A percentile compares a stretch with the other conserved stretches of the same genome.
Conservation (phyloP, 129 eudicot species). For the Helianthus annuus region DNA sequence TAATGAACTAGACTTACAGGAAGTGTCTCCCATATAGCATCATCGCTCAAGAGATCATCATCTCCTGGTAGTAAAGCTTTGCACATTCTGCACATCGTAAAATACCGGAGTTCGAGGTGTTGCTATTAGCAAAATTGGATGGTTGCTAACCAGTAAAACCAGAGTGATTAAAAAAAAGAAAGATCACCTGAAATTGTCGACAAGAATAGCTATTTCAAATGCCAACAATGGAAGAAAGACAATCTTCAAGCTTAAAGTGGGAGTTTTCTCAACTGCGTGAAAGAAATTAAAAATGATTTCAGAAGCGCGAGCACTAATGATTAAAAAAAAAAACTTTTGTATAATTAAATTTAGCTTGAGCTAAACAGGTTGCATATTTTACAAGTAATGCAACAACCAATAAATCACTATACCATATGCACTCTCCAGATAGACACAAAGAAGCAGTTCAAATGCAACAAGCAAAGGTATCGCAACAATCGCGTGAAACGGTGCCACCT, state of each 20-base stretch:
- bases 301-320: conserved; percentile 1
- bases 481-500: conserved; percentile 94
- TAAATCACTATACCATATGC: conserved; percentile 53
- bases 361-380: background rate
- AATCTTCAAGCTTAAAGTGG: conserved; percentile 67
- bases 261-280: conserved; percentile 44
- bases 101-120: conserved; percentile 5
- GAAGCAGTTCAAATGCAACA: conserved; percentile 82
- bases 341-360: background rate
- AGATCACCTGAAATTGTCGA: conserved; percentile 80
- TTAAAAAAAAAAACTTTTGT: background rate
- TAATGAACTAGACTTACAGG: conserved; percentile 51
- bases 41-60: conserved; percentile 74
- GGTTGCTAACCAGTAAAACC: background rate
- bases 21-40: conserved; percentile 90
- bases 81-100: conserved; percentile 64
- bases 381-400: conserved; percentile 16
- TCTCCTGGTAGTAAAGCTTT: conserved; percentile 87
- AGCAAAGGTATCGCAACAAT: conserved; percentile 80
- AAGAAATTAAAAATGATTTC: background rate
- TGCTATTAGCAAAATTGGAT: conserved; percentile 12
- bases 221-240: conserved; percentile 81
- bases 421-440: conserved; percentile 81
- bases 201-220: conserved; percentile 59
- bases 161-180: conserved; percentile 3